Conservation (phyloP, 2,329 filamentous ascomycete species). For the Aspergillus awamori region DNA sequence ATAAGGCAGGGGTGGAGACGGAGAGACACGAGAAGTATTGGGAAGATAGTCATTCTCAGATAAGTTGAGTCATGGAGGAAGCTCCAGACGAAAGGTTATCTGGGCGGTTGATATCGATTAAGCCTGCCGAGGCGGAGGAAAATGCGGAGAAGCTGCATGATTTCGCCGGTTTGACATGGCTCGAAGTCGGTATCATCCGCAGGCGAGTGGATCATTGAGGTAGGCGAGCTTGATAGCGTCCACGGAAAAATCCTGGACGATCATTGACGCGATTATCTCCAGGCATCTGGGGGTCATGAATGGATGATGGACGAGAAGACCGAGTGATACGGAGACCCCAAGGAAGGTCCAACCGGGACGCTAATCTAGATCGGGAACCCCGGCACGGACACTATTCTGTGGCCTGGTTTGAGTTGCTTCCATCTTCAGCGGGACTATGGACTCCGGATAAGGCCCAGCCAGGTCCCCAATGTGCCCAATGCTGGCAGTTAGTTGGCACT, state of each 20-base stretch:
- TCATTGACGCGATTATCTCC: not conserved
- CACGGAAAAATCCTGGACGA: not conserved
- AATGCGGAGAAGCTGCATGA: constrained; percentile 15
- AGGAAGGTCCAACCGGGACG: constrained; percentile 20
- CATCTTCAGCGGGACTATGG: not conserved
- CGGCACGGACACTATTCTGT: not conserved
- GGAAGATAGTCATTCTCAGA: constrained; percentile 1
- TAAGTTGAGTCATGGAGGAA: constrained; percentile 20
- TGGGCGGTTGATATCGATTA: not conserved
- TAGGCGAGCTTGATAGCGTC: not conserved
- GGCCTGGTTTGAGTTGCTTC: not conserved
- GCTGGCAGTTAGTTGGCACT: not conserved
- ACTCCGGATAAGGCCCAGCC: not conserved
- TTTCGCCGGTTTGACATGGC: not conserved
- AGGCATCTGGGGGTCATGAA: not conserved
- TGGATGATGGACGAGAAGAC: not conserved
- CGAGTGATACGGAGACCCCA: not conserved
- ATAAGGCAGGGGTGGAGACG: not conserved
- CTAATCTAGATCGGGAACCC: constrained; percentile 10
- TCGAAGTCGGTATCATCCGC: constrained; percentile 1
- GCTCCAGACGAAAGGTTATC: constrained; percentile 23
- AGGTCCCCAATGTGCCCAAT: not conserved
- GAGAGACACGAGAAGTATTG: not conserved
- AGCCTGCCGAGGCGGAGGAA: constrained; percentile 4
- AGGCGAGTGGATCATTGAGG: not conserved